Conservation (phyloP, 1,284 basidiomycete species). For the Serendipita sp. region DNA sequence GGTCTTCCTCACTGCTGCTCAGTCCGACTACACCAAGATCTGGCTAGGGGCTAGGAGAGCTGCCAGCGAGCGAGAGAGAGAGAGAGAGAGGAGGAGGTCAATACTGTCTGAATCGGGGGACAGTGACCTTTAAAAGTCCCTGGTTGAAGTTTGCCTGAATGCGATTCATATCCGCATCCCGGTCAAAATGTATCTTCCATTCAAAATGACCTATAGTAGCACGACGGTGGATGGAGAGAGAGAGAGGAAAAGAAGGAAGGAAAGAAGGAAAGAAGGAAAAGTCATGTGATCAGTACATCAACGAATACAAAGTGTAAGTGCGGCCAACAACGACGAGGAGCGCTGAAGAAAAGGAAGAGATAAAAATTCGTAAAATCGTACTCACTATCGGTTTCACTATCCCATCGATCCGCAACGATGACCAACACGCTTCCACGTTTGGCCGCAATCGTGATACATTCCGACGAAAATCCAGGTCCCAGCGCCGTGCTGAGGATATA, state of each 20-base stretch:
- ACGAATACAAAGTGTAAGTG: neutral
- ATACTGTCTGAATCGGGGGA: conserved; percentile 13
- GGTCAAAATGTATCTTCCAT: conserved; percentile 19
- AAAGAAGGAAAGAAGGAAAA: too few relatives aligned
- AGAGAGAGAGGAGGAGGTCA: neutral
- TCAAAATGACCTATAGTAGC: conserved; percentile 17
- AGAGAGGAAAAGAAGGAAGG: neutral
- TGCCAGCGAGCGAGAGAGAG: too few relatives aligned
- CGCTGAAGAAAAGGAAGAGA: neutral
- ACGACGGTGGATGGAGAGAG: neutral
- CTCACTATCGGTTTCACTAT: conserved; percentile 20
- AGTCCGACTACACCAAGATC: neutral
- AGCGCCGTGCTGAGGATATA: conserved; percentile 18
- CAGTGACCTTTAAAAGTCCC: conserved; percentile 18
- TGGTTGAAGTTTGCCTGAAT: conserved; percentile 17
- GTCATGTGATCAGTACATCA: too few relatives aligned
- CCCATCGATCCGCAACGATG: conserved; percentile 20
- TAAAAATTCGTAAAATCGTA: neutral
- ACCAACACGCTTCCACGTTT: conserved; percentile 18
- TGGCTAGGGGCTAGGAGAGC: too few relatives aligned
- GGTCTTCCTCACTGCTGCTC: neutral
- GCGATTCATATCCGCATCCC: conserved; percentile 19
- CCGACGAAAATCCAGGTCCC: conserved; percentile 18
- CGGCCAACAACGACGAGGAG: neutral
- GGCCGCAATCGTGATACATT: conserved; percentile 19